Evolutionary conservation across 139 green algal species (phyloP).

Genomic region (Chlamydomonas sphaeroides): DNA sequence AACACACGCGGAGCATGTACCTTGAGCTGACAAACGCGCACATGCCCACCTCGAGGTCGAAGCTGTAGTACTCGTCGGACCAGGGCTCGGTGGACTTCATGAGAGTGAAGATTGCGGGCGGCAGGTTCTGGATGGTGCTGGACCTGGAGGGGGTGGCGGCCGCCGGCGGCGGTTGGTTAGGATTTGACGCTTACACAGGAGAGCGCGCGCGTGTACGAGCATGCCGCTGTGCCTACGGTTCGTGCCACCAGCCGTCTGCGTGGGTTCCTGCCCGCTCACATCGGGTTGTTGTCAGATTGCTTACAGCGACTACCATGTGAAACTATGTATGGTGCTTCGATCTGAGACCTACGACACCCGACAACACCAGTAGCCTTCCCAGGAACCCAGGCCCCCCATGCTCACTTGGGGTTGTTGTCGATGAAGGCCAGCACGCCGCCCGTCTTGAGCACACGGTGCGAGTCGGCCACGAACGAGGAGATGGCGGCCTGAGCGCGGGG

Average conservation of each 20-base stretch:
- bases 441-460: slow-evolving; percentile 73
- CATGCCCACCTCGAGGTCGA: slow-evolving; percentile 69
- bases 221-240: background rate
- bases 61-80: slow-evolving; percentile 79
- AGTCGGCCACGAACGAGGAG: slow-evolving; percentile 66
- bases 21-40: background rate
- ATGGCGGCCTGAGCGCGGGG: slow-evolving; percentile 52
- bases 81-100: slow-evolving; percentile 90
- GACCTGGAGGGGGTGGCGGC: slow-evolving; percentile 59
- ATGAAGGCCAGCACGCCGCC: slow-evolving; percentile 78
- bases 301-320: too few relatives aligned
- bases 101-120: slow-evolving; percentile 81
- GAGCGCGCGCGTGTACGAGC: background rate
- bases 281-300: too few relatives aligned
- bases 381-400: too few relatives aligned
- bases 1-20: background rate
- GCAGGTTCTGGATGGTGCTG: slow-evolving; percentile 86
- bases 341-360: too few relatives aligned
- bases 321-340: too few relatives aligned
- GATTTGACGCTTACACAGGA: too few relatives aligned
- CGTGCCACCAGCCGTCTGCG: too few relatives aligned
- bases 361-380: too few relatives aligned
- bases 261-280: too few relatives aligned
- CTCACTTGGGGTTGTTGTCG: slow-evolving; percentile 82
- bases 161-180: too few relatives aligned